Evolutionary conservation across 495 filamentous ascomycete genomes (phyloP).

Genomic region (Penicillium waksmanii): DNA sequence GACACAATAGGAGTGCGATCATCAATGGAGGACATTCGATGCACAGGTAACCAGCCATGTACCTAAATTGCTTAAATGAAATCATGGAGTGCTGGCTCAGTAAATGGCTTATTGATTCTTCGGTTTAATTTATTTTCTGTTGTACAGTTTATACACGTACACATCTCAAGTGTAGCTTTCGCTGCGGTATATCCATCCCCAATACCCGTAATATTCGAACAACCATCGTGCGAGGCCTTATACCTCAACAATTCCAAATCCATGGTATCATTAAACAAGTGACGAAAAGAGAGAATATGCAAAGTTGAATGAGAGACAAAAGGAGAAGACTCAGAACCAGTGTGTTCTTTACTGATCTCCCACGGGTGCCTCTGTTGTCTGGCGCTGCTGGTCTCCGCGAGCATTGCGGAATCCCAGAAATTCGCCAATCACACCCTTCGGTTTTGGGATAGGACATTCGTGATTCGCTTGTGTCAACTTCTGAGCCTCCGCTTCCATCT

Average conservation of each 20-base stretch:
- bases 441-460: conserved; percentile 86
- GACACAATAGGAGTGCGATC: no score
- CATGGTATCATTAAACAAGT: conserved; percentile 38
- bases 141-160: conserved; percentile 27
- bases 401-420: conserved; percentile 65
- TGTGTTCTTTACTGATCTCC: conserved; percentile 14
- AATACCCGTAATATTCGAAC: conserved; percentile 1
- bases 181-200: conserved; percentile 9
- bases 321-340: conserved; percentile 1
- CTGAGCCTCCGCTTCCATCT: conserved; percentile 50
- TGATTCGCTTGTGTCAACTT: conserved; percentile 33
- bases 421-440: conserved; percentile 71
- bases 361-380: conserved; percentile 15
- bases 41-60: no score
- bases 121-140: background rate
- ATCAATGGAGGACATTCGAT: no score
- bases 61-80: no score
- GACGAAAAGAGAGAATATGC: conserved; percentile 19
- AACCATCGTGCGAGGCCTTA: conserved; percentile 12
- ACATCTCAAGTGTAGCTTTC: conserved; percentile 15
- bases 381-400: conserved; percentile 18
- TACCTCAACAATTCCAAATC: conserved; percentile 19
- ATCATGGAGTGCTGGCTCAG: no score
- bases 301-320: conserved; percentile 7
- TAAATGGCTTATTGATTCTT: background rate